These are phyloP conservation scores for Leptomonas seymouri DNA, from an alignment of 208 protist species.

Conservation along the genomic window DNA sequence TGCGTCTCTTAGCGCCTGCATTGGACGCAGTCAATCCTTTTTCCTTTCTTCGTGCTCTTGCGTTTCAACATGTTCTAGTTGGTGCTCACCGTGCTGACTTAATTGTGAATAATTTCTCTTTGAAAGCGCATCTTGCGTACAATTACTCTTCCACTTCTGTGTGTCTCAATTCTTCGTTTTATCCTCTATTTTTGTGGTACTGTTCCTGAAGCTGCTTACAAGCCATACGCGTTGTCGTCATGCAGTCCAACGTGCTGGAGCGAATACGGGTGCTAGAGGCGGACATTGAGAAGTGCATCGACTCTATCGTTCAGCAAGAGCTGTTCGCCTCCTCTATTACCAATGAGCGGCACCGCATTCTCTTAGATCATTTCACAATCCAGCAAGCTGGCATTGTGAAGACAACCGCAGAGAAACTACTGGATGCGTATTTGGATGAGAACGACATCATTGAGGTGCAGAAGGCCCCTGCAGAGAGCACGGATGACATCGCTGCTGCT, in stretches of 20 bases:
- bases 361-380: conserved; percentile 79
- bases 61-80: no score
- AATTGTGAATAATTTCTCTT: no score
- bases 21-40: no score
- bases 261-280: conserved; percentile 79
- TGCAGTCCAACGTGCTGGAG: conserved; percentile 76
- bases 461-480: conserved; percentile 53
- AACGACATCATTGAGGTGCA: conserved; percentile 78
- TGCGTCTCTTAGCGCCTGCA: no score
- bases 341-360: conserved; percentile 74
- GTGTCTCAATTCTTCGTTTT: background rate
- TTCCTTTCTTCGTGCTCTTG: no score
- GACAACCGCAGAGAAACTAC: conserved; percentile 70
- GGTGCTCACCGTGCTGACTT: no score
- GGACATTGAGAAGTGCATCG: conserved; percentile 77
- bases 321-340: conserved; percentile 51
- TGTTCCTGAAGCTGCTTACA: background rate
- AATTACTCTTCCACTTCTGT: background rate
- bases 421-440: conserved; percentile 86
- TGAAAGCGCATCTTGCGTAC: background rate
- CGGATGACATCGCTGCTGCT: conserved; percentile 51
- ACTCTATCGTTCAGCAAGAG: conserved; percentile 87
- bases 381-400: conserved; percentile 55
- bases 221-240: conserved; percentile 7
- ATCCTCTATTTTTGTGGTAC: background rate